Base-by-base conservation (phyloP, 2,329 filamentous ascomycete genomes). In the Calonectria multiphialidica region DNA sequence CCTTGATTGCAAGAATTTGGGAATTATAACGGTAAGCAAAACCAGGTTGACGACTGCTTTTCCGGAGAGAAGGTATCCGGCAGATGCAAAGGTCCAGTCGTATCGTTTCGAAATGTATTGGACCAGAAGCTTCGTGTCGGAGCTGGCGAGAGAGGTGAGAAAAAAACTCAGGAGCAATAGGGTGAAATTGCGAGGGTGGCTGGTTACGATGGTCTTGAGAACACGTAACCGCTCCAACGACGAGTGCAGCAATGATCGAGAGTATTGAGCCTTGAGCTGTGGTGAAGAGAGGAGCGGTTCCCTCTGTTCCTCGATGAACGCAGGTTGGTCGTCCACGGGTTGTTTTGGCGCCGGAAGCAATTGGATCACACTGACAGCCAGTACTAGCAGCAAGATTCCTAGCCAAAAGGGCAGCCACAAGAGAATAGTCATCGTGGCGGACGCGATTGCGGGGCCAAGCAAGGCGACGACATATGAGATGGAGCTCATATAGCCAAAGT, bases 41-140 rank as follows among this genome's bases (percentile, higher is more conserved):
- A 83, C 75, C 49, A 88, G 87, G 74, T 88, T 88, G 53, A 88
- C 83, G 4, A 88, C 77, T 2, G 87, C 87, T 72, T 88, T 89
- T 4, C 78, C 82, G 0, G 87, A 88, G 10, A 88, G 79, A 3
- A 89, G 80, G 65, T 88, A 89, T 7, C 87, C 87, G 0, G 87
- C 86, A 0, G 82, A 82, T 2, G 86, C 82, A 71, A 89, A 88
- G 0, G 80, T 82, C 87, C 87, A 88, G 23, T 77, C 66, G 47
- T 88, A 88, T 1, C 87, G 82, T 72, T 84, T 87, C 0, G 87
- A 88, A 73, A 88, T 88, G 74, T 88, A 88, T 70, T 88, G 86
- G 2, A 87, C 82, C 8, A 88, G 81, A 0, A 89, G 82, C 69
- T 88, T 88, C 18, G 87, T 88, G 72, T 89, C 87, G 25, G 87